Evolutionary conservation across 2,329 filamentous ascomycete genomes (phyloP), one percentile per base, ranked within the genome.

Genomic region (Fusarium chlamydosporum): DNA sequence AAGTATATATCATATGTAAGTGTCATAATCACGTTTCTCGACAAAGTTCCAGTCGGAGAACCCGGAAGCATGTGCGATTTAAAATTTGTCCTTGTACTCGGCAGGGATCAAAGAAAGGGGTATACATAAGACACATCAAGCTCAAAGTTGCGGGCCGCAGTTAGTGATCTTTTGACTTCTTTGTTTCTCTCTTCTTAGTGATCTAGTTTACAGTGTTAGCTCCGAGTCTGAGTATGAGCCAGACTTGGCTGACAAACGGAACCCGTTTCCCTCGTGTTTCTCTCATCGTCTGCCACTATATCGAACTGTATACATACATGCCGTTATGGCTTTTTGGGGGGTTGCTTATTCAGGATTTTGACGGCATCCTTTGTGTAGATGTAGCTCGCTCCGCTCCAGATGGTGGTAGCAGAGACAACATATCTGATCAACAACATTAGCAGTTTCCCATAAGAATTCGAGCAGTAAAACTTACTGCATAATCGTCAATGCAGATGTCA

Each of bases 311-410:
- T 23, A n/a, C 13, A 23, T 26, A 26, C 20, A 18, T 20, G 35
- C 56, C 54, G 23, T 23, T 58, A 75, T 5, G 59, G 29, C 38
- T 72, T 72, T 56, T 72, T 73, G 15, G 43, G 47, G 12, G 59
- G 63, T n/a, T 67, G 56, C 62, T 78, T 75, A 51, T 76, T 79
- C 41, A 98, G 78, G 57, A 98, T 97, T 78, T 91, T 96, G 33
- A 98, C 94, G 0, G 94, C 95, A 73, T 97, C 91, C 78, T 96
- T 97, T 71, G 89, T 92, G 77, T 91, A 96, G 8, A 97, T 85
- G 77, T 99, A 99, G 78, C 94, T 97, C 15, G 94, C 84, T 9
- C 96, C 96, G 67, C 94, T 97, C 92, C 94, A 98, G 7, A 97
- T 80, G 0, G 96, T 99, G 6, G 96, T 99, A 1, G 85, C 87